Percentiles rank a stretch among this genome's conserved stretches.
phyloP scores from a whole-genome alignment of 2,329 filamentous ascomycete genomes.

The Penicillium sclerotigenum region DNA sequence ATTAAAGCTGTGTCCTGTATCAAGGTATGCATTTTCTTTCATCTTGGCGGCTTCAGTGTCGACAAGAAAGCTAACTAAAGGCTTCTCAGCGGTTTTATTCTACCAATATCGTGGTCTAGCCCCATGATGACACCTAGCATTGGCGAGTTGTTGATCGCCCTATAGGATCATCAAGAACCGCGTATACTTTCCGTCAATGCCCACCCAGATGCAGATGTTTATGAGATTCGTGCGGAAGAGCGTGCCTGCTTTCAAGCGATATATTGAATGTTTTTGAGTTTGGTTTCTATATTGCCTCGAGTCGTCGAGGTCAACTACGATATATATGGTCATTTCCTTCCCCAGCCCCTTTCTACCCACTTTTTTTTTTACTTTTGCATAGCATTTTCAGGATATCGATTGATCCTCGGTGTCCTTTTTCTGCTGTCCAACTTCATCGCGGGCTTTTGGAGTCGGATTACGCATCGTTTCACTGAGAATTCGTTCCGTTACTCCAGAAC shows the following conservation, averaged over 20 bases:
- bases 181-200: neutral
- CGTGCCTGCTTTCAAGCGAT: conserved; percentile 20
- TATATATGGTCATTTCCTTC: conserved; percentile 7
- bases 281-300: conserved; percentile 14
- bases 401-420: neutral
- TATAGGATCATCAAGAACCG: neutral
- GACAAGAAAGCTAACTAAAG: neutral
- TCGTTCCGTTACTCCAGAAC: neutral
- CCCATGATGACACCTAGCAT: conserved; percentile 5
- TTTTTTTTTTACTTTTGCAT: conserved; percentile 7
- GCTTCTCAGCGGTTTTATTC: neutral
- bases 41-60: too few relatives aligned
- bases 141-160: neutral
- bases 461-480: neutral
- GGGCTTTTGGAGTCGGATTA: neutral
- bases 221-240: conserved; percentile 4
- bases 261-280: conserved; percentile 12
- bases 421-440: too few relatives aligned
- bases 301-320: conserved; percentile 10
- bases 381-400: conserved; percentile 6
- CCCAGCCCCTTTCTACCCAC: neutral
- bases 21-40: conserved; percentile 3
- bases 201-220: conserved; percentile 7
- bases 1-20: neutral
- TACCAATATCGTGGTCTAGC: conserved; percentile 1